A percentile compares a stretch with the other conserved stretches of the same genome.
Evolutionary conservation across 768 basidiomycete species (phyloP).

Genomic region (Lentinula lateritia): DNA sequence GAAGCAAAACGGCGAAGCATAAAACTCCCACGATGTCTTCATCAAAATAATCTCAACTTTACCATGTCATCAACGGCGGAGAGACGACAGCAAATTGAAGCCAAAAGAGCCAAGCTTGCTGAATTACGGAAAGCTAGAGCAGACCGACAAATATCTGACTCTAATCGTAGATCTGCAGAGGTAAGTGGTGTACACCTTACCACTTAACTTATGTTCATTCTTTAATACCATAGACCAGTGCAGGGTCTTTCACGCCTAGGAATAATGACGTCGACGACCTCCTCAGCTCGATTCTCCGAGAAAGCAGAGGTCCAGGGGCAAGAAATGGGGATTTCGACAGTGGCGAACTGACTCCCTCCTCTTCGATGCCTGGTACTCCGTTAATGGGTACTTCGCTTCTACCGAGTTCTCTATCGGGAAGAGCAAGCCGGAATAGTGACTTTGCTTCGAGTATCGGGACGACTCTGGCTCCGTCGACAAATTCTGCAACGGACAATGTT

Average conservation of each 20-base stretch:
- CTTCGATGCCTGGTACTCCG: slow-evolving; percentile 72
- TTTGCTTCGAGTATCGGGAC: slow-evolving; percentile 40
- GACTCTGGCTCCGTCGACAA: slow-evolving; percentile 40
- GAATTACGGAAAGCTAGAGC: slow-evolving; percentile 77
- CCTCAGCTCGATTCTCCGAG: slow-evolving; percentile 53
- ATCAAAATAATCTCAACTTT: neutral
- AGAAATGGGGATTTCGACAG: slow-evolving; percentile 36
- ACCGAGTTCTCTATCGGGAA: slow-evolving; percentile 39
- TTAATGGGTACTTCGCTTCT: slow-evolving; percentile 34
- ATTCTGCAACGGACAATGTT: slow-evolving; percentile 60
- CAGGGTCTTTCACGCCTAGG: slow-evolving; percentile 33
- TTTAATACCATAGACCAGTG: slow-evolving; percentile 20
- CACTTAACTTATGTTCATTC: neutral
- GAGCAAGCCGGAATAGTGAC: slow-evolving; percentile 70
- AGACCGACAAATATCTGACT: slow-evolving; percentile 55
- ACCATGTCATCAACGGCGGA: slow-evolving; percentile 42
- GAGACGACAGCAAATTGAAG: slow-evolving; percentile 84
- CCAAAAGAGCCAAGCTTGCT: slow-evolving; percentile 82
- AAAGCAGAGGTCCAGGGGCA: slow-evolving; percentile 30
- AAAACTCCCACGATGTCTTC: neutral
- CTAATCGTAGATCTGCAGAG: slow-evolving; percentile 35
- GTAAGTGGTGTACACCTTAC: slow-evolving; percentile 18
- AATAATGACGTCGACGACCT: slow-evolving; percentile 63
- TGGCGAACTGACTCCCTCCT: slow-evolving; percentile 61
- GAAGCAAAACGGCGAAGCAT: neutral